Evolutionary conservation across 768 basidiomycete species (phyloP), one percentile per base, ranked within the genome.

Genomic region (Inosperma sp.): DNA sequence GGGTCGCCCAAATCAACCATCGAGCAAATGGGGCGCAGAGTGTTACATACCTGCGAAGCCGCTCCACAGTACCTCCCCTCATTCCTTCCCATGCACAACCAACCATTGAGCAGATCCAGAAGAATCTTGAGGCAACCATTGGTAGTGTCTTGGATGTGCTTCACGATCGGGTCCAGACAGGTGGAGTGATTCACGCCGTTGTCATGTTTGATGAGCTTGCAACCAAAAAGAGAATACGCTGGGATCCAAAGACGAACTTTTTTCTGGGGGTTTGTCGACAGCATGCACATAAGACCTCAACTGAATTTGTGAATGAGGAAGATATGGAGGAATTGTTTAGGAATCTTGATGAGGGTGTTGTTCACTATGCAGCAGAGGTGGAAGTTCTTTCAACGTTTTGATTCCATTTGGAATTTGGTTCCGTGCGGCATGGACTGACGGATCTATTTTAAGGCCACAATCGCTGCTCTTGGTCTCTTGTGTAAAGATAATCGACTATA

Each of bases 161-260:
- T 9, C 39, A 21, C 7, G 16, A 9, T 12, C 25, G 45, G 9
- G 14, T 6, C 9, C 12, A 45, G 13, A 25, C 48, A 2, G 19
- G n/a, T n/a, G n/a, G n/a, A n/a, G n/a, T n/a, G n/a, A n/a, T n/a
- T 16, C 65, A 67, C 37, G 37, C 37, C 7, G 51, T 68, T 5
- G 6, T 63, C 29, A 65, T 64, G 61, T 56, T 65, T 27, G 65
- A 70, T 48, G 62, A 70, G 49, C 2, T 70, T 14, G 59, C 60
- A 0, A 49, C 45, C 0, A 61, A 70, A 30, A 60, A 61, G 27
- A 49, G 63, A 23, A 44, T 62, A 13, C 39, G 65, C 0, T 68
- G 58, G 60, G 60, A 67, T 52, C 31, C 30, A 2, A 51, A 50
- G 25, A 59, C 64, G 0, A 64, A 68, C 23, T 17, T 39, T 2